Evolutionary conservation across 2,329 filamentous ascomycete species (phyloP).

Genomic region (Torrubiella hemipterigena): DNA sequence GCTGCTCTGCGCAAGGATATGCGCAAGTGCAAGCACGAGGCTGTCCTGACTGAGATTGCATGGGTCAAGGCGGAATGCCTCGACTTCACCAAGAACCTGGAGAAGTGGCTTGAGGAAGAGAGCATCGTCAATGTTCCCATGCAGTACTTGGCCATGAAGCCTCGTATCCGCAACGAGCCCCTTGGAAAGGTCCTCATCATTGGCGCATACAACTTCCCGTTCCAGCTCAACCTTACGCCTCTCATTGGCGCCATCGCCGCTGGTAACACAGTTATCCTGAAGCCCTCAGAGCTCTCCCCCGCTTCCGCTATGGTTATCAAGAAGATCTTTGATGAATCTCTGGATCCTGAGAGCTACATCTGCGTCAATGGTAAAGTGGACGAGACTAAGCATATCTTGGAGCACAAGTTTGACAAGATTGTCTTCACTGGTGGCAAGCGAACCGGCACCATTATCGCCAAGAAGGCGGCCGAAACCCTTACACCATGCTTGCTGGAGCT

Average conservation of each 20-base stretch:
- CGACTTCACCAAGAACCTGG: conserved; percentile 64
- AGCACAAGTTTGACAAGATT: conserved; percentile 95
- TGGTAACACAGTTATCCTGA: conserved; percentile 80
- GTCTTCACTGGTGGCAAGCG: conserved; percentile 78
- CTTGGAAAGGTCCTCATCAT: conserved; percentile 76
- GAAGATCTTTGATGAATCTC: conserved; percentile 60
- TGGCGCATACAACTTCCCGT: conserved; percentile 87
- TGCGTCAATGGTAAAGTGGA: conserved; percentile 71
- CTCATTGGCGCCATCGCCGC: conserved; percentile 84
- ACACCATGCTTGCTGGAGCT: conserved; percentile 86
- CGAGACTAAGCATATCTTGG: conserved; percentile 70
- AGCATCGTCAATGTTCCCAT: conserved; percentile 56
- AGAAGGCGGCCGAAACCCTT: conserved; percentile 79
- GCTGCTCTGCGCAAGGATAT: conserved; percentile 71
- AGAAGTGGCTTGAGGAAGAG: conserved; percentile 77
- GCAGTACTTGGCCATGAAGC: conserved; percentile 55
- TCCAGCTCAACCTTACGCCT: conserved; percentile 68
- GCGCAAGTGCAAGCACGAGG: conserved; percentile 65
- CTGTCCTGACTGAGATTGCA: conserved; percentile 60
- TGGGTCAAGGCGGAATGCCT: conserved; percentile 76
- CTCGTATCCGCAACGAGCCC: conserved; percentile 77
- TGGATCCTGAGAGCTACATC: conserved; percentile 67
- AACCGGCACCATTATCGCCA: conserved; percentile 77
- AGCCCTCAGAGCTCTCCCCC: conserved; percentile 78
- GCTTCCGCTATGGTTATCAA: conserved; percentile 66